Percentiles rank a stretch among this genome's conserved stretches.
These are phyloP conservation scores for Linanthus parryae DNA, from an alignment of 148 eudicot genomes.

Conservation along the genomic window DNA sequence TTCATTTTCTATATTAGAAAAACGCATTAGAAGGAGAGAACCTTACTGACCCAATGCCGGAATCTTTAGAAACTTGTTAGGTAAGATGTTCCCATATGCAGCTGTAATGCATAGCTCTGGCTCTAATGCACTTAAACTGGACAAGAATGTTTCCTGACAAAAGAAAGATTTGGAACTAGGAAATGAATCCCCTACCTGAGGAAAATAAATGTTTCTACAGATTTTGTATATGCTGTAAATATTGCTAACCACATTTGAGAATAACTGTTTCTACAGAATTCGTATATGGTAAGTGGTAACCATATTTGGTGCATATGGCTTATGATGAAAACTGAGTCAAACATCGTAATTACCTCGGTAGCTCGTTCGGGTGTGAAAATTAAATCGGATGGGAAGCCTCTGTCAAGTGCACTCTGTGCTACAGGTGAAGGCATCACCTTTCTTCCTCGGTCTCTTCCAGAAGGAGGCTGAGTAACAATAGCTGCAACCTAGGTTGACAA, in stretches of 20 bases:
- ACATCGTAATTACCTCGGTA: conserved; percentile 54
- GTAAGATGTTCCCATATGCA: conserved; percentile 92
- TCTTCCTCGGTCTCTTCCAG: conserved; percentile 69
- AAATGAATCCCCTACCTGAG: too few species aligned
- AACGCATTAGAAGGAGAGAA: too few species aligned
- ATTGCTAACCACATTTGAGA: too few species aligned
- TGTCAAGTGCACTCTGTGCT: conserved; percentile 82
- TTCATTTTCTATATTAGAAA: too few species aligned
- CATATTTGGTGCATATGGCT: too few species aligned
- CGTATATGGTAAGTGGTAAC: too few species aligned
- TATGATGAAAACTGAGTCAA: too few species aligned
- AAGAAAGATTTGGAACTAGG: conserved; percentile 6
- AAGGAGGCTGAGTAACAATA: conserved; percentile 90
- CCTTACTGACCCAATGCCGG: conserved; percentile 69
- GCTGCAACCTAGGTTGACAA: conserved; percentile 52
- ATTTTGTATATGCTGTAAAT: too few species aligned
- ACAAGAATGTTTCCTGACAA: conserved; percentile 70
- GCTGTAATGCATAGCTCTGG: conserved; percentile 96
- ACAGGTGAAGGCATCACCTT: conserved; percentile 83
- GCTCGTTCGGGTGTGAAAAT: conserved; percentile 80
- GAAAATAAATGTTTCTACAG: too few species aligned
- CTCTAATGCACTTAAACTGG: conserved; percentile 58
- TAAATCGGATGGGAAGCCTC: conserved; percentile 75
- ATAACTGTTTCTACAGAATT: too few species aligned
- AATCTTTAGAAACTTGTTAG: conserved; percentile 77